phyloP scores from a whole-genome alignment of 805 yeast species.

The Wickerhamiella sergipiensis region DNA sequence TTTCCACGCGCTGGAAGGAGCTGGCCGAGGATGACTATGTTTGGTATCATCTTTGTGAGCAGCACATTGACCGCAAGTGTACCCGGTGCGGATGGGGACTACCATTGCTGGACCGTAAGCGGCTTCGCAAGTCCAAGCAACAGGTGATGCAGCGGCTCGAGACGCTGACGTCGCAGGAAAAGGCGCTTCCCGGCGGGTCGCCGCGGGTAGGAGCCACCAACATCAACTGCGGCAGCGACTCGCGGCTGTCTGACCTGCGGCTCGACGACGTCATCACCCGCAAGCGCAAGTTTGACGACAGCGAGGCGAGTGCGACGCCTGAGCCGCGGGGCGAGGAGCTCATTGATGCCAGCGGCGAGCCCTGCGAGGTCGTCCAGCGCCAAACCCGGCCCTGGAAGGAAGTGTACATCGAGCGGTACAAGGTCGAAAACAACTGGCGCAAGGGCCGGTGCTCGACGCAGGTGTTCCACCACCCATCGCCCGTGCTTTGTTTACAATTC shows the following conservation, averaged over 20 bases:
- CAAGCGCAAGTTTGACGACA: constrained; percentile 1
- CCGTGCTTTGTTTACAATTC: constrained; percentile 71
- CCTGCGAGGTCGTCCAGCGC: not conserved
- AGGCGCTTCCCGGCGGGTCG: not conserved
- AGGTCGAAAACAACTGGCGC: constrained; percentile 91
- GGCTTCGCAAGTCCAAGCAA: constrained; percentile 23
- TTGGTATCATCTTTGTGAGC: constrained; percentile 98
- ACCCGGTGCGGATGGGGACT: constrained; percentile 99
- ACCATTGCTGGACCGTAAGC: constrained; percentile 77
- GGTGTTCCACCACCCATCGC: constrained; percentile 43
- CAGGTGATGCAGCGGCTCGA: constrained; percentile 21
- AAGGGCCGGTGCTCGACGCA: constrained; percentile 55
- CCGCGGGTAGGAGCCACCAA: not conserved
- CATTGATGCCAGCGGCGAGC: not conserved
- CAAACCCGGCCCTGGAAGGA: constrained; percentile 87
- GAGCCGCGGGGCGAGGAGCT: not conserved
- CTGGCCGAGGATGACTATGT: constrained; percentile 94
- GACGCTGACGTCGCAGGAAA: constrained; percentile 3
- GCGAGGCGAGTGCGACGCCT: not conserved
- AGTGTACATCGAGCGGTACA: constrained; percentile 80
- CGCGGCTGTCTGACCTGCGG: not conserved
- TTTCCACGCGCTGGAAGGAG: constrained; percentile 70
- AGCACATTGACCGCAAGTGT: constrained; percentile 93
- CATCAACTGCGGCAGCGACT: not conserved
- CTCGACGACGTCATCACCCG: not conserved